These are phyloP conservation scores for Penicillium sp. DNA, from an alignment of 2,329 filamentous ascomycete genomes.

Conservation along the genomic window DNA sequence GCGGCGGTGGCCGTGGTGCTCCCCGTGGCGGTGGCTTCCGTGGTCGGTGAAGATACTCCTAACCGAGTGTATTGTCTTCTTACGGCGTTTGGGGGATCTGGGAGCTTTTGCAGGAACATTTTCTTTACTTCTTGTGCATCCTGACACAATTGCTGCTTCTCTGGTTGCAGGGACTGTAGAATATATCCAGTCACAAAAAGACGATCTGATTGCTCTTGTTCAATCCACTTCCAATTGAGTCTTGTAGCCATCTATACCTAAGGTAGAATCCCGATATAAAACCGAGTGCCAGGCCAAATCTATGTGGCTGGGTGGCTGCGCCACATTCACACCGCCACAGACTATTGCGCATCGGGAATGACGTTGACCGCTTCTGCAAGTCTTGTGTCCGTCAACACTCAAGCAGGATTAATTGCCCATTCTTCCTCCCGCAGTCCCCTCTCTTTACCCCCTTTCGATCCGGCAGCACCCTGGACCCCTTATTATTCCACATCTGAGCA, in stretches of 20 bases:
- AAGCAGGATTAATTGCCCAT: conserved; percentile 30
- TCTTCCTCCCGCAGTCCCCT: conserved; percentile 17
- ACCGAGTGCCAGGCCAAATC: neutral
- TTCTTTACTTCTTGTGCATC: conserved; percentile 41
- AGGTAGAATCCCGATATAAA: neutral
- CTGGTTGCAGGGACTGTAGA: conserved; percentile 34
- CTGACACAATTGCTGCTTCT: conserved; percentile 38
- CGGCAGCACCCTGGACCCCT: neutral
- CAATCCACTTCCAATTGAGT: too few species aligned
- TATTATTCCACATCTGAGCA: conserved; percentile 28
- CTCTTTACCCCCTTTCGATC: conserved; percentile 12
- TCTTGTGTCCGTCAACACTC: conserved; percentile 41
- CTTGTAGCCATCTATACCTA: too few species aligned
- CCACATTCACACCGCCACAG: conserved; percentile 32
- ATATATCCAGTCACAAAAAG: conserved; percentile 36
- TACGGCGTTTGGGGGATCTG: conserved; percentile 49
- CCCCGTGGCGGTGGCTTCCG: conserved; percentile 26
- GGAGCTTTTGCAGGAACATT: conserved; percentile 44
- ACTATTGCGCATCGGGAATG: conserved; percentile 33
- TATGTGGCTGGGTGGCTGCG: conserved; percentile 32
- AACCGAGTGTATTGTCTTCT: conserved; percentile 41
- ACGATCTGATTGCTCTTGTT: conserved; percentile 16
- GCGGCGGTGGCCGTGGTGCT: conserved; percentile 19
- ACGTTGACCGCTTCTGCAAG: conserved; percentile 39
- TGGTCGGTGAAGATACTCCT: conserved; percentile 29